A percentile compares a stretch with the other conserved stretches of the same genome.
Evolutionary conservation across 2,329 filamentous ascomycete genomes (phyloP).

Genomic region (Penicillium fuscoglaucum): DNA sequence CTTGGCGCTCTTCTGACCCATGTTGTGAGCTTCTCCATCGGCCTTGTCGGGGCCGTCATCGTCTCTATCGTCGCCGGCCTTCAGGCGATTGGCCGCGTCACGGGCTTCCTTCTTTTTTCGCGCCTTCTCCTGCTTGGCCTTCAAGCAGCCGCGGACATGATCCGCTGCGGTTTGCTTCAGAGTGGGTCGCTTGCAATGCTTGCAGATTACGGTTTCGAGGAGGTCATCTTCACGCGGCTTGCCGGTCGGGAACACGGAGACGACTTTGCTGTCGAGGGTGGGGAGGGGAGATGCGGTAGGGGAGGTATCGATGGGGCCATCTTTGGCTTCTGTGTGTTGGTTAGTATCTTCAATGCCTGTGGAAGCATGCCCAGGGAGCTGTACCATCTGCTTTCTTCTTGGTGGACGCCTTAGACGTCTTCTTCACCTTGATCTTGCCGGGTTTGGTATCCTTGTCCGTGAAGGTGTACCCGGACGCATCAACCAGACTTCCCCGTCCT

Average conservation of each 20-base stretch:
- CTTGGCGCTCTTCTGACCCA: conserved; percentile 64
- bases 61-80: conserved; percentile 49
- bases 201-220: conserved; percentile 80
- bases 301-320: conserved; percentile 33
- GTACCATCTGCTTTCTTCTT: conserved; percentile 40
- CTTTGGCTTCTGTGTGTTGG: conserved; percentile 25
- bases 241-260: conserved; percentile 78
- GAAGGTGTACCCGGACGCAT: conserved; percentile 49
- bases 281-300: conserved; percentile 46
- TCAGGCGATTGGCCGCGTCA: conserved; percentile 67
- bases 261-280: conserved; percentile 70
- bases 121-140: conserved; percentile 79
- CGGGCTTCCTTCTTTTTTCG: conserved; percentile 74
- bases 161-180: conserved; percentile 71
- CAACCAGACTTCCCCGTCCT: conserved; percentile 41
- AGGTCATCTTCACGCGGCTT: conserved; percentile 79
- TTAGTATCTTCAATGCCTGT: conserved; percentile 2
- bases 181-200: conserved; percentile 89
- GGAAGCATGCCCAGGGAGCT: conserved; percentile 7
- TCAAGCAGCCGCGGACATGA: conserved; percentile 81
- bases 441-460: conserved; percentile 47
- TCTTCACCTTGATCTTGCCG: conserved; percentile 49
- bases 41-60: conserved; percentile 47
- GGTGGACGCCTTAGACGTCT: conserved; percentile 35
- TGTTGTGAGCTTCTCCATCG: conserved; percentile 48